Evolutionary conservation across 768 basidiomycete genomes (phyloP), one percentile per base, ranked within the genome.

Genomic region (Leccinellum rugosiceps): DNA sequence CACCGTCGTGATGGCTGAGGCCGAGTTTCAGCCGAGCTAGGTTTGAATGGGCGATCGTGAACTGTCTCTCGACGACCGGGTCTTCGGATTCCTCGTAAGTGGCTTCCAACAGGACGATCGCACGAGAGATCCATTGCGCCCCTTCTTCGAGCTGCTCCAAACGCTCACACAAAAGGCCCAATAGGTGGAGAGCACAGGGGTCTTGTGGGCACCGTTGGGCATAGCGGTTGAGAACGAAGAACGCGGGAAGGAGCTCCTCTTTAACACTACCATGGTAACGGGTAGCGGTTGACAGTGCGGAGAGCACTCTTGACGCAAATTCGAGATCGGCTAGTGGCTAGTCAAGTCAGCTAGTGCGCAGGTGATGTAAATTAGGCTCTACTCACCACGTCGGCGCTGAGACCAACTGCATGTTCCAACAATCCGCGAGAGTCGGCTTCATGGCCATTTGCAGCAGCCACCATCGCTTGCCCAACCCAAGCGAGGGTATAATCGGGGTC

Each of bases 41-140:
- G 57, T 90, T 96, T 23, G 83, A 76, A 60, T 94, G 90, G 0
- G 94, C 91, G 38, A 94, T 83, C 6, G 82, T 84, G 66, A 88
- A 99, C 53, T 83, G 86, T 50, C 78, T 75, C 72, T 98, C 97
- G 11, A 92, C 83, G 23, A 77, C 74, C 1, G 86, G 72, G 53
- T 92, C 88, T 71, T 99, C 97, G 14, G 82, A 83, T 53, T 88
- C 85, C 69, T 99, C 97, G 74, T 97, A 99, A 26, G 82, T 80
- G 2, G 83, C 80, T 71, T 98, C 96, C n/a, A 98, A 75, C 10
- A 94, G 77, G 4, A 71, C 58, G 14, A 92, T 90, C 1, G 89
- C 85, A 28, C 78, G 79, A 32, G 77, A 71, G 41, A 94, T 77
- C 32, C 84, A 74, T 25, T 76, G 72, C 15, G 79, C 74, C 6